phyloP scores from a whole-genome alignment of 1,284 basidiomycete species.

The Wallemia ichthyophaga region DNA sequence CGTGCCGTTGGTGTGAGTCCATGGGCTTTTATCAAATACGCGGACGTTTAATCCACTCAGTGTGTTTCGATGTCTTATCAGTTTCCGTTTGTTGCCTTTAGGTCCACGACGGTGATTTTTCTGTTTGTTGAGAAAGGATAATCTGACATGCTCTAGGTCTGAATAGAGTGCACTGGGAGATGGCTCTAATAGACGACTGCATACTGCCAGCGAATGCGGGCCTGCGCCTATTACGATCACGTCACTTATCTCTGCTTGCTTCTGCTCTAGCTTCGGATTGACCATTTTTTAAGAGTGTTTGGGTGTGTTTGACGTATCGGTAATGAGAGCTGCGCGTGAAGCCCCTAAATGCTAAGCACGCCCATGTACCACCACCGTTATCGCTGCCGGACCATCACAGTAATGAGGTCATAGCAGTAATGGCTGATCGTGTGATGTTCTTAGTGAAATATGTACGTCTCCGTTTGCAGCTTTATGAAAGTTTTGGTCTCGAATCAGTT shows the following conservation, averaged over 20 bases:
- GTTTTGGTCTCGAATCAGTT: too few species aligned
- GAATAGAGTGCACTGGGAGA: slow-evolving; percentile 10
- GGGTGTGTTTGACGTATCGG: too few species aligned
- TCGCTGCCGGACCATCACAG: neutral
- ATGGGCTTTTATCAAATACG: neutral
- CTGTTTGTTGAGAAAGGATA: slow-evolving; percentile 8
- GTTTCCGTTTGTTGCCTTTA: slow-evolving; percentile 5
- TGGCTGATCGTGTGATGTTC: too few species aligned
- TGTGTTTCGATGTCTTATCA: slow-evolving; percentile 2
- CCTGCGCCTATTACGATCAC: slow-evolving; percentile 9
- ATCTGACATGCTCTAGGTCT: slow-evolving; percentile 11
- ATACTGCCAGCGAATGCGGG: slow-evolving; percentile 10
- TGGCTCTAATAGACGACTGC: slow-evolving; percentile 8
- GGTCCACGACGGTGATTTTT: slow-evolving; percentile 1
- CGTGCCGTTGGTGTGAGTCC: too few species aligned
- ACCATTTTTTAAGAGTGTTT: neutral
- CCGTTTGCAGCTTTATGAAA: too few species aligned
- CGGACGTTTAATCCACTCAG: neutral
- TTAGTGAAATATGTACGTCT: too few species aligned
- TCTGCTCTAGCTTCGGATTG: neutral
- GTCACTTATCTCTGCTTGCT: slow-evolving; percentile 2
- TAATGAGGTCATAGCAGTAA: neutral
- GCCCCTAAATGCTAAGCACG: neutral
- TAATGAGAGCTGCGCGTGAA: too few species aligned
- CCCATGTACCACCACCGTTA: neutral